Base-by-base conservation (phyloP, 352 stramenopile genomes). In the Thalassiosira mediterranea region DNA sequence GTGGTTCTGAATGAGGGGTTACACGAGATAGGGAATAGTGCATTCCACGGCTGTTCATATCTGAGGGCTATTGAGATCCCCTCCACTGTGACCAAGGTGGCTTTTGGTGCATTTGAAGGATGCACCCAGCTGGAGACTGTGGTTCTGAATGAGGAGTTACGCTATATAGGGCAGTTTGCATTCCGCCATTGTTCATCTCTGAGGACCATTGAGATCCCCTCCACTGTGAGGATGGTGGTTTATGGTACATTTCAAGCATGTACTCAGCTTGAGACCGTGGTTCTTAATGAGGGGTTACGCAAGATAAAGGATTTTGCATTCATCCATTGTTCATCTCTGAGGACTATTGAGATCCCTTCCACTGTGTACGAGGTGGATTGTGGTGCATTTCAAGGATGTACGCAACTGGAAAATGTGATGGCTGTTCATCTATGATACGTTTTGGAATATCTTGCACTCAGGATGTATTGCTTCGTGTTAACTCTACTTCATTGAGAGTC, bases 181-280 rank as follows among this genome's bases (percentile, higher is more conserved):
- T 69, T 69, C 3, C 37, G 23, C 5, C 10, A 59, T 26, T 69
- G 60, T 28, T 25, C 17, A 31, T 51, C 49, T 10, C 26, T 72
- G 7, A 32, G 44, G 34, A 38, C 19, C 26, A 32, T 72, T 13
- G 46, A 19, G 13, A 61, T 69, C 4, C 57, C 57, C 10, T 21
- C 32, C 5, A 25, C 13, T 13, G 57, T 65, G 13, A 42, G 37
- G 15, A 31, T 42, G 8, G 53, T 72, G 26, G 62, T 29, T 19
- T 17, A 38, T 15, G 21, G 25, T 4, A 48, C 62, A 26, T 72
- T 61, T 38, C 19, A 8, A 8, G 37, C 38, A 37, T 72, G 62
- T 19, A 17, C 10, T 3, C 23, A 40, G 0, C 38, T 72, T n/a
- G 48, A 32, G 15, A 2, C 49, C 13, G 32, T 72, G 10, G 32